These are phyloP conservation scores for Coemansia sp. DNA, from an alignment of 192 early-diverging fungal species.

Conservation along the genomic window DNA sequence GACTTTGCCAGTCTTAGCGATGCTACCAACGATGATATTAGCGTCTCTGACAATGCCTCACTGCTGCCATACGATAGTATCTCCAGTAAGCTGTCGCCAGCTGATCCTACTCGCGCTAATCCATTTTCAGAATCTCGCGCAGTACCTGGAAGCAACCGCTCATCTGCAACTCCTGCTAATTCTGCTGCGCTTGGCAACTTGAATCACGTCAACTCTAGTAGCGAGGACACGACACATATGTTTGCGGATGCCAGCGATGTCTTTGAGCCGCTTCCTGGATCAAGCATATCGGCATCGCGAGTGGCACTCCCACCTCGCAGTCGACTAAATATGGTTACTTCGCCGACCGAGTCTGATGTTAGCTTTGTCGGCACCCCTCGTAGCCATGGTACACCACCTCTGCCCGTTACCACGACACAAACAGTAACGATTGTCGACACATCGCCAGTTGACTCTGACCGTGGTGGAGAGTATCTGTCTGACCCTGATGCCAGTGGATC, in stretches of 20 bases:
- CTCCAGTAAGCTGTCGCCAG: not conserved
- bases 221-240: not conserved
- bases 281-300: not conserved
- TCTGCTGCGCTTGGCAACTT: not conserved
- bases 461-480: not conserved
- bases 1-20: conserved; percentile 21
- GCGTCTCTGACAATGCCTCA: conserved; percentile 8
- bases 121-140: not conserved
- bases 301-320: not conserved
- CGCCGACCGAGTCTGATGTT: conserved; percentile 18
- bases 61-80: conserved; percentile 6
- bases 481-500: conserved; percentile 15
- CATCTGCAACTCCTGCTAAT: not conserved
- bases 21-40: not conserved
- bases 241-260: conserved; percentile 6
- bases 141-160: not conserved
- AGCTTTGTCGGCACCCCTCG: conserved; percentile 4
- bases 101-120: not conserved
- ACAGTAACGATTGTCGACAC: not conserved
- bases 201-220: not conserved
- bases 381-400: not conserved
- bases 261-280: not conserved
- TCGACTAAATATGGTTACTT: conserved; percentile 3
- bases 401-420: not conserved
- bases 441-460: not conserved